These are phyloP conservation scores for Batrachochytrium dendrobatidis DNA, from an alignment of 371 early-diverging fungal species.

Conservation along the genomic window DNA sequence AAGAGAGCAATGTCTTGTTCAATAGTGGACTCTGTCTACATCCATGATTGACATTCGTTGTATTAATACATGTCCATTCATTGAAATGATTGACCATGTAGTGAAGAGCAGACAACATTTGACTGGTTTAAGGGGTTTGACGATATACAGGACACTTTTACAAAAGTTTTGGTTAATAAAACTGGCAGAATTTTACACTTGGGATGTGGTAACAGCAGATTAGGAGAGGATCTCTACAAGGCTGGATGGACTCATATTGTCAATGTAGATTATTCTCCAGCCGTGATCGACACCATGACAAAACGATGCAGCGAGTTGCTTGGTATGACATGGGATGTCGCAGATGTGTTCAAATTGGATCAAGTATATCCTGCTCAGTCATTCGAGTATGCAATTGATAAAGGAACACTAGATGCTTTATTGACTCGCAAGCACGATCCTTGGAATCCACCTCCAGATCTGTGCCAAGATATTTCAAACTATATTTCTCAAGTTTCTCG, in stretches of 20 bases:
- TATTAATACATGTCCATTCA: background rate
- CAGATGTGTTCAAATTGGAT: slow-evolving; percentile 61
- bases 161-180: slow-evolving; percentile 43
- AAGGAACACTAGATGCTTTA: slow-evolving; percentile 52
- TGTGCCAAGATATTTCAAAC: slow-evolving; percentile 52
- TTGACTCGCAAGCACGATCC: slow-evolving; percentile 48
- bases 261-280: slow-evolving; percentile 74
- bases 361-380: slow-evolving; percentile 15
- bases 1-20: slow-evolving; percentile 16
- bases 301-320: slow-evolving; percentile 48
- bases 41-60: background rate
- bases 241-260: slow-evolving; percentile 44
- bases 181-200: slow-evolving; percentile 37
- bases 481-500: slow-evolving; percentile 71
- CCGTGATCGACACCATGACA: slow-evolving; percentile 74
- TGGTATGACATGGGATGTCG: slow-evolving; percentile 65
- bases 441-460: slow-evolving; percentile 75
- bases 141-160: slow-evolving; percentile 58
- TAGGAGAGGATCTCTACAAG: slow-evolving; percentile 39
- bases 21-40: background rate
- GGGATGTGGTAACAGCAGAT: slow-evolving; percentile 46
- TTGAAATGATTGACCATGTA: background rate
- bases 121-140: slow-evolving; percentile 84
- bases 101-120: slow-evolving; percentile 50
- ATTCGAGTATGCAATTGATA: slow-evolving; percentile 77